Evolutionary conservation across 352 stramenopile species (phyloP).

Genomic region (Pythium sp.): DNA sequence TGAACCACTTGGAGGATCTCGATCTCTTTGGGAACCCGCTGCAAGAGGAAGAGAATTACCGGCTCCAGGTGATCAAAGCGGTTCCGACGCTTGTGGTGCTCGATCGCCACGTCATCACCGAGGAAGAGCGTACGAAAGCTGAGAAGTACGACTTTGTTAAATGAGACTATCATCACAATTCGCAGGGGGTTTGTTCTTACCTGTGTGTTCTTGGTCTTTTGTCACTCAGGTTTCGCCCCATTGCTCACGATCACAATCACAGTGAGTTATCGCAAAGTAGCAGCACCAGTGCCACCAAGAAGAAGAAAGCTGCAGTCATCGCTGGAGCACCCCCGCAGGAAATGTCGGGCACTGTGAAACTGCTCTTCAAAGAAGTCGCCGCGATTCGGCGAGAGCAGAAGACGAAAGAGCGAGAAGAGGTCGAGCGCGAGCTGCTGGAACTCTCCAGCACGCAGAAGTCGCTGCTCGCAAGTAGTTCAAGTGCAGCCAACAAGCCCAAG

Average conservation of each 20-base stretch:
- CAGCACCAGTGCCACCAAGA: constrained; percentile 10
- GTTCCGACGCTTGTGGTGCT: constrained; percentile 76
- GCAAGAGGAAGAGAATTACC: constrained; percentile 82
- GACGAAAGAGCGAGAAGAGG: constrained; percentile 28
- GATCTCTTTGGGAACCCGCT: constrained; percentile 84
- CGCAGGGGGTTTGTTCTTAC: background rate
- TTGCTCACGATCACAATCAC: background rate
- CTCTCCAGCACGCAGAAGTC: constrained; percentile 35
- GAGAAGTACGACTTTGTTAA: constrained; percentile 17
- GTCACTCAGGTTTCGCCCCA: constrained; percentile 8
- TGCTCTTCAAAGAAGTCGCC: constrained; percentile 68
- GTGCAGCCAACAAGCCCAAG: constrained; percentile 10
- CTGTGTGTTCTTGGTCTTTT: background rate
- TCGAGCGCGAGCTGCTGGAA: constrained; percentile 40
- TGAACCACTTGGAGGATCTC: constrained; percentile 70
- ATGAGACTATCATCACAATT: background rate
- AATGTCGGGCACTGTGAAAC: constrained; percentile 64
- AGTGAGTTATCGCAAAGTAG: background rate
- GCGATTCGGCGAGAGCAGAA: constrained; percentile 44
- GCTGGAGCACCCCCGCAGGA: constrained; percentile 35
- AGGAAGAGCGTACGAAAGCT: constrained; percentile 57
- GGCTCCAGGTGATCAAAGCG: constrained; percentile 71
- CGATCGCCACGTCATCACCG: constrained; percentile 76
- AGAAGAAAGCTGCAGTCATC: constrained; percentile 21
- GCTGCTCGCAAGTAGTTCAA: constrained; percentile 14